These are phyloP conservation scores for Penicillium daleae DNA, from an alignment of 495 filamentous ascomycete species.

Conservation along the genomic window DNA sequence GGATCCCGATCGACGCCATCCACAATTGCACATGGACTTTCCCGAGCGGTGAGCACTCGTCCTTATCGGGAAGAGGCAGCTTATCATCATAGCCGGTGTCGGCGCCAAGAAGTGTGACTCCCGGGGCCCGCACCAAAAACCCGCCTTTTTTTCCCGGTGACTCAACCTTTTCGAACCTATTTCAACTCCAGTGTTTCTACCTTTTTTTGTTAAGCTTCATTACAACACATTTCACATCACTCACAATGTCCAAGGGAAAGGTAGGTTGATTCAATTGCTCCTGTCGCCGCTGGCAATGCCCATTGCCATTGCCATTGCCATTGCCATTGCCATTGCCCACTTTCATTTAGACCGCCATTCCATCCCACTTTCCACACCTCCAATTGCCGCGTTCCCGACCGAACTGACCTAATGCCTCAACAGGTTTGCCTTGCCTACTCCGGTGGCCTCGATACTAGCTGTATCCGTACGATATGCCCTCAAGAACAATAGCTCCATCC, in stretches of 20 bases:
- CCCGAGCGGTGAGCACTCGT: slow-evolving; percentile 9
- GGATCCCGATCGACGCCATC: no score
- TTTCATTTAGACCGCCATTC: slow-evolving; percentile 31
- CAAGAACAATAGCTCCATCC: not conserved
- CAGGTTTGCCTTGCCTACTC: slow-evolving; percentile 46
- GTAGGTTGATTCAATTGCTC: slow-evolving; percentile 22
- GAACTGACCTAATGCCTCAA: slow-evolving; percentile 26
- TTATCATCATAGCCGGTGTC: slow-evolving; percentile 24
- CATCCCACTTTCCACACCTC: slow-evolving; percentile 15
- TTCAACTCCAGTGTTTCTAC: slow-evolving; percentile 18
- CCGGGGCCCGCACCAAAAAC: slow-evolving; percentile 34
- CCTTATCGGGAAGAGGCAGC: slow-evolving; percentile 21
- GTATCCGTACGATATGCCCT: slow-evolving; percentile 48
- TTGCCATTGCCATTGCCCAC: slow-evolving; percentile 2
- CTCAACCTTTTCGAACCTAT: slow-evolving; percentile 33
- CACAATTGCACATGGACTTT: no score
- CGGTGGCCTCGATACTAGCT: slow-evolving; percentile 69
- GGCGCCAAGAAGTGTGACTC: slow-evolving; percentile 34
- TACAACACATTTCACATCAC: slow-evolving; percentile 12
- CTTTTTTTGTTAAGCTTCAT: slow-evolving; percentile 9
- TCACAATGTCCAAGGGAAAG: slow-evolving; percentile 38
- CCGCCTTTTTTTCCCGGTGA: slow-evolving; percentile 37
- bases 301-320: not conserved
- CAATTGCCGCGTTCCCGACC: slow-evolving; percentile 10
- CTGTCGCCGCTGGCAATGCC: not conserved